phyloP scores from a whole-genome alignment of 805 yeast species.

The Candida patagonica region DNA sequence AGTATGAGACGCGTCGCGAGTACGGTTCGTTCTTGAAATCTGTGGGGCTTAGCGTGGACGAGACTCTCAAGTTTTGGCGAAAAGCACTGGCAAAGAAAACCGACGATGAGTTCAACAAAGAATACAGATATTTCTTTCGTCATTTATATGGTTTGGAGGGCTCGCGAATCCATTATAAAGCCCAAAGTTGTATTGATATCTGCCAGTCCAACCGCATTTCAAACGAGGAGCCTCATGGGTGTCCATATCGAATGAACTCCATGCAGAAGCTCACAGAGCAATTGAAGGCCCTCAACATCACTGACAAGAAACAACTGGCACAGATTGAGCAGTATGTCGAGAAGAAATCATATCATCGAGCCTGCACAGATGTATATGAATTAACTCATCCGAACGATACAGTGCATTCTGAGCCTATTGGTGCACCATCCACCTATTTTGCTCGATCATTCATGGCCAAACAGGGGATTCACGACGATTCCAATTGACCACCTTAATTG shows the following conservation, averaged over 20 bases:
- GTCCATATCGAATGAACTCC: conserved; percentile 77
- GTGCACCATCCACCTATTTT: conserved; percentile 83
- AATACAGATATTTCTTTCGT: conserved; percentile 78
- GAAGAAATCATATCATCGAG: conserved; percentile 66
- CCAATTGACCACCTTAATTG: too few relatives aligned
- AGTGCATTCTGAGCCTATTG: conserved; percentile 43
- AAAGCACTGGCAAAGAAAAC: conserved; percentile 53
- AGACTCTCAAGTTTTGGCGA: conserved; percentile 80
- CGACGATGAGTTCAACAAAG: conserved; percentile 73
- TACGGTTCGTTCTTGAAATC: conserved; percentile 79
- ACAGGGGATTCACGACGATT: too few relatives aligned
- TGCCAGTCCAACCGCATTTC: conserved; percentile 50
- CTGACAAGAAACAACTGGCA: conserved; percentile 44
- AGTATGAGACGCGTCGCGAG: conserved; percentile 79
- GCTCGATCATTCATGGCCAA: conserved; percentile 37
- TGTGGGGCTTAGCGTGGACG: conserved; percentile 79
- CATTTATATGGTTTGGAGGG: conserved; percentile 93
- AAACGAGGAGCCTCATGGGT: conserved; percentile 72
- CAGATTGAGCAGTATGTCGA: conserved; percentile 60
- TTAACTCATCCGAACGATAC: conserved; percentile 38
- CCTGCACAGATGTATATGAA: conserved; percentile 87
- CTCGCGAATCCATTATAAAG: conserved; percentile 71
- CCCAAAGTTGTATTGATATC: conserved; percentile 77
- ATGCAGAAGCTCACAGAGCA: conserved; percentile 51
- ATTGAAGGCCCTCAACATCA: conserved; percentile 56